A percentile compares a stretch with the other conserved stretches of the same genome.
Evolutionary conservation across 139 green algal species (phyloP).

Genomic region (Gonium pectorale): DNA sequence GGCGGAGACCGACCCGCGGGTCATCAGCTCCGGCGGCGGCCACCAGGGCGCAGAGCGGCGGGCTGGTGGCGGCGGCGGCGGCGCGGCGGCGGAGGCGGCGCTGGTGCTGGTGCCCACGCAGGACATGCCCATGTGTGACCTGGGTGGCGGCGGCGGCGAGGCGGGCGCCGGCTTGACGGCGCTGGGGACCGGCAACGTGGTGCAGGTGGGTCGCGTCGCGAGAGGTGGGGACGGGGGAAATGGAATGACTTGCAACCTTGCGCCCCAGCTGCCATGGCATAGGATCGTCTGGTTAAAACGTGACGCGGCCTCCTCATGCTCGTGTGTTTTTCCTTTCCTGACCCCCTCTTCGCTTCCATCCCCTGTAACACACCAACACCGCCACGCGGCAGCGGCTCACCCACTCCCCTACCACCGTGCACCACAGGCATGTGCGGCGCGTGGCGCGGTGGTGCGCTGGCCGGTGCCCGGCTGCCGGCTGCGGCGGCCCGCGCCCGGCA

Average conservation of each 20-base stretch:
- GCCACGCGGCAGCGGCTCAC: background rate
- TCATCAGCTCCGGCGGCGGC: background rate
- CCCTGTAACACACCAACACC: background rate
- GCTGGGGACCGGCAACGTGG: no score
- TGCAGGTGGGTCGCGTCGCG: background rate
- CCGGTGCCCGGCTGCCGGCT: constrained; percentile 9
- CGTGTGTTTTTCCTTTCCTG: no score
- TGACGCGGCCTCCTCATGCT: no score
- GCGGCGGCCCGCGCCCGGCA: background rate
- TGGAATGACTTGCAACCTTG: no score
- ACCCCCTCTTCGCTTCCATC: background rate
- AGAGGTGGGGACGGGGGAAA: background rate
- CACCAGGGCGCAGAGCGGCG: no score
- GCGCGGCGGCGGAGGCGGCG: background rate
- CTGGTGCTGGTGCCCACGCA: constrained; percentile 24
- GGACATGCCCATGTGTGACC: background rate
- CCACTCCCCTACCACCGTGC: background rate
- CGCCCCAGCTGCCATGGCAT: no score
- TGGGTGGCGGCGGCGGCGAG: background rate
- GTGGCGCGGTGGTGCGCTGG: constrained; percentile 14
- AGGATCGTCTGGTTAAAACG: no score
- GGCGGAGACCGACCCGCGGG: background rate
- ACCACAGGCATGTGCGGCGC: constrained; percentile 6
- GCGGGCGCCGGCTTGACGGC: background rate
- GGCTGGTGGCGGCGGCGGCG: background rate